Percentiles rank a stretch among this genome's conserved stretches.
phyloP scores from a whole-genome alignment of 2,329 filamentous ascomycete genomes.

The Alternaria conjuncta region DNA sequence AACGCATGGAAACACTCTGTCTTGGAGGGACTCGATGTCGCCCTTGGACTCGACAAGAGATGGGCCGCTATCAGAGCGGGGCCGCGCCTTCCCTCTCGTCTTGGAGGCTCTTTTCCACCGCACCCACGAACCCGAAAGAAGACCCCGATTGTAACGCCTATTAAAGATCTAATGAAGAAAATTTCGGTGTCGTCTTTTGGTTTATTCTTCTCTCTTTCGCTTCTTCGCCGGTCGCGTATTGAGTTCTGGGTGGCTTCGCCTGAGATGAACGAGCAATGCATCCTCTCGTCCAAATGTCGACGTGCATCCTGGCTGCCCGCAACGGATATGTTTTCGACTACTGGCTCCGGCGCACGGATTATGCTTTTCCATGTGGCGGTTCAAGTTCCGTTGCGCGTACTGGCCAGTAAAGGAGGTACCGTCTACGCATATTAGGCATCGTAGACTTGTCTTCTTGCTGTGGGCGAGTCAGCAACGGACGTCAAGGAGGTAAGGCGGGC shows the following conservation, averaged over 20 bases:
- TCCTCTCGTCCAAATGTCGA: background rate
- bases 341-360: rapidly evolving
- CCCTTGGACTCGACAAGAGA: no score
- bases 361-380: background rate
- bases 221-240: background rate
- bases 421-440: background rate
- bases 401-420: background rate
- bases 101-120: no score
- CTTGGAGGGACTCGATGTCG: no score
- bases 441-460: background rate
- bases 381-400: background rate
- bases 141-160: background rate
- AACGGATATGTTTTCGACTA: background rate
- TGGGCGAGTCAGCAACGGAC: background rate
- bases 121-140: background rate
- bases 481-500: background rate
- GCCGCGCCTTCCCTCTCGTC: no score
- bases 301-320: background rate
- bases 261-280: background rate
- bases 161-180: background rate
- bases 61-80: no score
- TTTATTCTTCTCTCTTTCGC: background rate
- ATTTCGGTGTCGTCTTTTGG: background rate
- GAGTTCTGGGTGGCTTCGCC: slow-evolving; percentile 1
- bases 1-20: background rate